phyloP scores from a whole-genome alignment of 176 grass and related monocot genomes.

The Cymbopogon citratus region DNA sequence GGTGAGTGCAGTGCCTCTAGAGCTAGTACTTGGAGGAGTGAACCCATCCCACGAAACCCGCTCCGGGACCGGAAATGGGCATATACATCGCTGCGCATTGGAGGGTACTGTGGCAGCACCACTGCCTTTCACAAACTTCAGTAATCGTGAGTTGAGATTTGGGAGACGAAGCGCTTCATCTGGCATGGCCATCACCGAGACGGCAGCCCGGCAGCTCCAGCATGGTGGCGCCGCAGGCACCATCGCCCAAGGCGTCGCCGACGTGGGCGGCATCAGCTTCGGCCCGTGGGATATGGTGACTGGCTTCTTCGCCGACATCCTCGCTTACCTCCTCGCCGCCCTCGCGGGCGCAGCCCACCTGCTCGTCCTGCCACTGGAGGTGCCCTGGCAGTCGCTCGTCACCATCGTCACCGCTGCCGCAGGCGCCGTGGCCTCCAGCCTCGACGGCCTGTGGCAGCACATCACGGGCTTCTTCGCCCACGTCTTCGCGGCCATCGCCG shows the following conservation, averaged over 20 bases:
- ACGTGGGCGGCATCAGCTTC: constrained; percentile 3
- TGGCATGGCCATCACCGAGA: constrained; percentile 6
- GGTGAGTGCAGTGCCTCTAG: no score
- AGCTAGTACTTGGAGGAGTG: no score
- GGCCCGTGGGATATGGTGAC: constrained; percentile 21
- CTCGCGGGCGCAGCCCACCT: not conserved
- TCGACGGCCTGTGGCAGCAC: not conserved
- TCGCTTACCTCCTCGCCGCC: not conserved
- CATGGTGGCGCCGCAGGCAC: constrained; percentile 4
- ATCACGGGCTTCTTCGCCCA: constrained; percentile 5
- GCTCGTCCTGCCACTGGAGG: not conserved
- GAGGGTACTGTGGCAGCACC: not conserved
- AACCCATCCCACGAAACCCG: not conserved
- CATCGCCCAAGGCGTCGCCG: not conserved
- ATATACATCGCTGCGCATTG: not conserved
- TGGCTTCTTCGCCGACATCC: constrained; percentile 3
- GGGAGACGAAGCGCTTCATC: not conserved
- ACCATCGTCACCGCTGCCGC: not conserved
- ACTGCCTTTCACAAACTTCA: not conserved
- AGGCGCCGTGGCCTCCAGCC: not conserved
- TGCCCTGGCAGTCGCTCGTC: not conserved
- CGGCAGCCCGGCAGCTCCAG: constrained; percentile 29
- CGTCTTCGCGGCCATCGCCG: not conserved
- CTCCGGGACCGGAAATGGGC: not conserved
- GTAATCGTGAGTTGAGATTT: not conserved